Conservation (phyloP, 305 asterid species). For the Fraxinus albicans region DNA sequence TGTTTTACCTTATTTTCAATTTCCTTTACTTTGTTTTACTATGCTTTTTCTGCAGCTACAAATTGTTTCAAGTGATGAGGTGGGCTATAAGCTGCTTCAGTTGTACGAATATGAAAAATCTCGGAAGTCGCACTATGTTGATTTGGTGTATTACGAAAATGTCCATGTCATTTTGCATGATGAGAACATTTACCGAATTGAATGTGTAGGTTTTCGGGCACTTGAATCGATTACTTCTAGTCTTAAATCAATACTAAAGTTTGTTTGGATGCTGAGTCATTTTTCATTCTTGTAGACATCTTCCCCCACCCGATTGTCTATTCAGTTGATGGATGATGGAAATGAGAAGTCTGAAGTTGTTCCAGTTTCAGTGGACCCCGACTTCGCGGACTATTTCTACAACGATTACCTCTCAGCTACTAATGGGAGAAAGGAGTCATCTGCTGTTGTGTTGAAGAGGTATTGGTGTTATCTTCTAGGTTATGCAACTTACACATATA, state of each 20-base stretch:
- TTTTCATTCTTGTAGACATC: constrained; percentile 59
- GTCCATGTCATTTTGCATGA: constrained; percentile 42
- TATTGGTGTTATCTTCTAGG: constrained; percentile 29
- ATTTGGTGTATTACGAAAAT: constrained; percentile 47
- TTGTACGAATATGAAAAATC: constrained; percentile 44
- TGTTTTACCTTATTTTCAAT: neutral
- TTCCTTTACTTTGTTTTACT: constrained; percentile 10
- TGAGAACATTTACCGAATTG: constrained; percentile 45
- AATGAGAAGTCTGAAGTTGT: constrained; percentile 91
- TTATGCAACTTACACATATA: neutral
- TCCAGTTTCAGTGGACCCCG: constrained; percentile 89
- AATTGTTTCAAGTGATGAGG: constrained; percentile 42
- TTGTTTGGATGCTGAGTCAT: constrained; percentile 33
- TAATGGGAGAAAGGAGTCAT: constrained; percentile 66
- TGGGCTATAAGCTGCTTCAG: constrained; percentile 46
- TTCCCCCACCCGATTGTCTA: constrained; percentile 61
- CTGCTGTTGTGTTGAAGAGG: constrained; percentile 72
- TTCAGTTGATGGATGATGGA: constrained; percentile 93
- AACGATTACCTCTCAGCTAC: constrained; percentile 72
- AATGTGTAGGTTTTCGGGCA: constrained; percentile 61
- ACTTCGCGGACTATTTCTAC: constrained; percentile 75
- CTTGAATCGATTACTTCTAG: constrained; percentile 12
- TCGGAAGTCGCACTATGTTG: constrained; percentile 38
- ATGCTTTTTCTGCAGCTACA: constrained; percentile 35
- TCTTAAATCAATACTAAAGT: constrained; percentile 9